A percentile compares a stretch with the other conserved stretches of the same genome.
phyloP scores from a whole-genome alignment of 805 yeast species.

The Candida arabinofermentans region DNA sequence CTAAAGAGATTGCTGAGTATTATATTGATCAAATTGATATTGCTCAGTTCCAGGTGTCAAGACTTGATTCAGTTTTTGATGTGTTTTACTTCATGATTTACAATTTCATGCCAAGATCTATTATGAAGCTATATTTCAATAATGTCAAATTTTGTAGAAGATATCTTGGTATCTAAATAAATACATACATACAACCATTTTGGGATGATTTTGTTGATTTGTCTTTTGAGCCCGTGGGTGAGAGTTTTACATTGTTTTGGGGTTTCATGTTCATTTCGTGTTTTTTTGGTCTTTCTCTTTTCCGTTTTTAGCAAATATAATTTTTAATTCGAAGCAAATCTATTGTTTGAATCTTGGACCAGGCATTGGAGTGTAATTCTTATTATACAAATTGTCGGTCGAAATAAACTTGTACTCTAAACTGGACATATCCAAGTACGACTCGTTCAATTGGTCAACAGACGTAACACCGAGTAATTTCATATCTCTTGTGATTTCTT shows the following conservation, averaged over 20 bases:
- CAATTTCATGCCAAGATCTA: not conserved
- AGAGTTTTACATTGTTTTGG: no score
- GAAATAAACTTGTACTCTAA: slow-evolving; percentile 61
- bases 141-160: not conserved
- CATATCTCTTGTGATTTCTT: slow-evolving; percentile 59
- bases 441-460: slow-evolving; percentile 29
- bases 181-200: not conserved
- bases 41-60: not conserved
- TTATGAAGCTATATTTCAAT: not conserved
- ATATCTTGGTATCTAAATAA: not conserved
- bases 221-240: no score
- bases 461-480: slow-evolving; percentile 54
- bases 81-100: not conserved
- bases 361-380: slow-evolving; percentile 33
- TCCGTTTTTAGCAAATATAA: slow-evolving; percentile 33
- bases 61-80: not conserved
- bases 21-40: not conserved
- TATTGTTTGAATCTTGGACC: slow-evolving; percentile 21
- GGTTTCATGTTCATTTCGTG: no score
- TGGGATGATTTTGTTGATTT: not conserved
- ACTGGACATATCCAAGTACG: slow-evolving; percentile 54
- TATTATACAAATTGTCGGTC: slow-evolving; percentile 55
- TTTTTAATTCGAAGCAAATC: no score
- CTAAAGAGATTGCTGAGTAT: not conserved
- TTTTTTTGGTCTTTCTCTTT: not conserved